Evolutionary conservation across 2,329 filamentous ascomycete genomes (phyloP).

Genomic region (Monosporascus sp.): DNA sequence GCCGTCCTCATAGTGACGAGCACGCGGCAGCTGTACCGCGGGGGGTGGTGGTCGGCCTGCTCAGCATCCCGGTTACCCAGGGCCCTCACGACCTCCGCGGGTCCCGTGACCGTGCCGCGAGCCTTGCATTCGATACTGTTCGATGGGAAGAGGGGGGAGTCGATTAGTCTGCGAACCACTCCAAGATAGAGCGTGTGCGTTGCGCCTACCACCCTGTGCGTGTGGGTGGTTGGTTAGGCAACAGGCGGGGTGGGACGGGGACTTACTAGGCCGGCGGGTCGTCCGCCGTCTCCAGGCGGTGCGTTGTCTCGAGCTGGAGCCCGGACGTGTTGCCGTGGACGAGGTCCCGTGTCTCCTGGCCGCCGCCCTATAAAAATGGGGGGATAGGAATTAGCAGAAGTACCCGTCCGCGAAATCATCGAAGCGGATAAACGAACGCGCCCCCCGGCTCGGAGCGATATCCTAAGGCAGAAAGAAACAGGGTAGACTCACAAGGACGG

Average conservation of each 20-base stretch:
- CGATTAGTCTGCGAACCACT: too few relatives aligned
- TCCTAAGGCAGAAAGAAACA: too few relatives aligned
- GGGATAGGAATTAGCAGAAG: background rate
- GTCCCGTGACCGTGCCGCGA: constrained; percentile 16
- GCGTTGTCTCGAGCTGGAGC: constrained; percentile 21
- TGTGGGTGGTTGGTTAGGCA: too few relatives aligned
- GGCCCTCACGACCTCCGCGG: constrained; percentile 15
- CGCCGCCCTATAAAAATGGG: constrained; percentile 15
- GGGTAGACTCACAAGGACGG: constrained; percentile 16
- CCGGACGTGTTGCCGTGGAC: constrained; percentile 13
- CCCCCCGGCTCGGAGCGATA: background rate
- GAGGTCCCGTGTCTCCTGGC: constrained; percentile 21
- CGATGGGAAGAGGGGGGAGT: too few relatives aligned
- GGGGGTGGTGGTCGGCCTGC: constrained; percentile 12
- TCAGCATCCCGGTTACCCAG: constrained; percentile 13
- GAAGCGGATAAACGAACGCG: background rate
- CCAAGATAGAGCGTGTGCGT: too few relatives aligned
- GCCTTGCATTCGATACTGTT: constrained; percentile 25
- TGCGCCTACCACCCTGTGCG: too few relatives aligned
- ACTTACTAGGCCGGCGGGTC: constrained; percentile 23
- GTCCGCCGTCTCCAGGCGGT: constrained; percentile 19
- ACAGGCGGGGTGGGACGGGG: background rate
- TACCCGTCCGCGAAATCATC: too few relatives aligned
- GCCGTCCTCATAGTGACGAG: constrained; percentile 24
- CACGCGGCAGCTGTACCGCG: constrained; percentile 18